Conservation (phyloP, 305 asterid species). For the Nicotiana rustica region DNA sequence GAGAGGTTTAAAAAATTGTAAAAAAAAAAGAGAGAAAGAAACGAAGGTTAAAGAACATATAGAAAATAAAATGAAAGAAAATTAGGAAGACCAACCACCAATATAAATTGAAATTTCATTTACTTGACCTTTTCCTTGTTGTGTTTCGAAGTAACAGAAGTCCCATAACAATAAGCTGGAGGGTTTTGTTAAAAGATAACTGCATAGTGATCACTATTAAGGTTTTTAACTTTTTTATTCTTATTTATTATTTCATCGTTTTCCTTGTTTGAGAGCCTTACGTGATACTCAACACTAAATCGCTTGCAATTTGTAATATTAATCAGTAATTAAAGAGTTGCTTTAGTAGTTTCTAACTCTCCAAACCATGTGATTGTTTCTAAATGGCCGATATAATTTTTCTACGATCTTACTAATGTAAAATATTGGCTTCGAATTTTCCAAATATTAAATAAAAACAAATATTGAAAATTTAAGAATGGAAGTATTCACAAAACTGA, state of each 20-base stretch:
- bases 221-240: neutral
- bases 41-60: neutral
- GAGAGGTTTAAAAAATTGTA: too few relatives aligned
- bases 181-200: neutral
- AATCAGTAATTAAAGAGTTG: too few relatives aligned
- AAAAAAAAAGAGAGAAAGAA: too few relatives aligned
- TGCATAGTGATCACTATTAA: neutral
- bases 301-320: too few relatives aligned
- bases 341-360: too few relatives aligned
- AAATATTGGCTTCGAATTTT: too few relatives aligned
- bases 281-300: neutral
- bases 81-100: neutral
- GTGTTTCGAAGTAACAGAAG: neutral
- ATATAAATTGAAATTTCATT: neutral
- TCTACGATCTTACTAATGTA: too few relatives aligned
- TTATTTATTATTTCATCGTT: neutral
- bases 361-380: too few relatives aligned
- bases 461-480: too few relatives aligned
- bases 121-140: neutral
- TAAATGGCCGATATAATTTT: too few relatives aligned
- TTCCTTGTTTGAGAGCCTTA: neutral
- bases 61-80: neutral
- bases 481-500: too few relatives aligned
- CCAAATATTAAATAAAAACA: too few relatives aligned
- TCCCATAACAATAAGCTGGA: neutral